A percentile compares a stretch with the other conserved stretches of the same genome.
Conservation (phyloP, 169 alveolate genomes). For the Plasmodium adleri region DNA sequence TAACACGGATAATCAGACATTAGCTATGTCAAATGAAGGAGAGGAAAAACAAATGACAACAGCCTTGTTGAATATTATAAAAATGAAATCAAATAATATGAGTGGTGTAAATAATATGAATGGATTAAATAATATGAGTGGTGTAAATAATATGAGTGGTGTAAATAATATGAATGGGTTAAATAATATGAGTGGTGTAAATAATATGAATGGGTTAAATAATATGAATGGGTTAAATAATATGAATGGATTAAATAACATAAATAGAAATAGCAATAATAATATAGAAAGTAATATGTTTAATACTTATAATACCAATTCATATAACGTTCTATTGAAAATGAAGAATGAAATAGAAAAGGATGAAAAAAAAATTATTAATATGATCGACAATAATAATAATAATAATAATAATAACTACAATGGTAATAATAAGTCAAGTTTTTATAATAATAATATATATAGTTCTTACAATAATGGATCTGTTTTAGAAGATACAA, state of each 20-base stretch:
- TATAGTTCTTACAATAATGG: background rate
- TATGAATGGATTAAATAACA: too few species aligned
- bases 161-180: too few species aligned
- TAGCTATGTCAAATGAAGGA: background rate
- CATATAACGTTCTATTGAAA: slow-evolving; percentile 34
- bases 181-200: background rate
- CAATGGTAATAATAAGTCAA: background rate
- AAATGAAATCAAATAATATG: slow-evolving; percentile 9
- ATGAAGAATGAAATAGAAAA: slow-evolving; percentile 29
- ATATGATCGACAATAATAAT: background rate
- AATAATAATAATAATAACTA: background rate
- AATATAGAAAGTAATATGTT: background rate
- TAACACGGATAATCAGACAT: too few species aligned
- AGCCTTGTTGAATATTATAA: slow-evolving; percentile 33
- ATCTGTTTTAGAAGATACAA: background rate
- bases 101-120: background rate
- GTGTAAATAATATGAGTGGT: background rate
- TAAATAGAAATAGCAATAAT: background rate
- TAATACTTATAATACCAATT: slow-evolving; percentile 20
- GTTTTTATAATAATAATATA: background rate
- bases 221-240: background rate
- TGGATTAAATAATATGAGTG: background rate
- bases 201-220: background rate
- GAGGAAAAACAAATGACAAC: slow-evolving; percentile 51
- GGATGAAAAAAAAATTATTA: slow-evolving; percentile 18